These are phyloP conservation scores for Mallotus japonicus DNA, from an alignment of 441 rosid species.

Conservation along the genomic window DNA sequence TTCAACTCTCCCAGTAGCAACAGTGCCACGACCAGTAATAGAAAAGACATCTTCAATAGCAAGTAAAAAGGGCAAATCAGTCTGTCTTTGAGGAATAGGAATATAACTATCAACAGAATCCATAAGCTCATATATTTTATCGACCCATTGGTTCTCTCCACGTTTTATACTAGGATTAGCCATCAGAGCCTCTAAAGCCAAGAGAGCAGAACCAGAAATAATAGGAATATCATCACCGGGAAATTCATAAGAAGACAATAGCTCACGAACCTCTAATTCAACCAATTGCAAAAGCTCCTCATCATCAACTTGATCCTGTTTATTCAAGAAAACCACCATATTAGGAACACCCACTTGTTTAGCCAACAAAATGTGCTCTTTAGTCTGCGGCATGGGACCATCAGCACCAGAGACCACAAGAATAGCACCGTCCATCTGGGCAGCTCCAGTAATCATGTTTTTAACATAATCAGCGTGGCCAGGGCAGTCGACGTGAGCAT, in stretches of 20 bases:
- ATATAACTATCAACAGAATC: slow-evolving; percentile 88
- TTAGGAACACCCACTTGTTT: slow-evolving; percentile 93
- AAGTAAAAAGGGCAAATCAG: slow-evolving; percentile 86
- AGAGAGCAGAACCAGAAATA: slow-evolving; percentile 72
- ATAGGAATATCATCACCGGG: slow-evolving; percentile 88
- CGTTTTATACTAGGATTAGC: slow-evolving; percentile 66
- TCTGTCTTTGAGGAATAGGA: slow-evolving; percentile 84
- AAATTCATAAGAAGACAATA: slow-evolving; percentile 76
- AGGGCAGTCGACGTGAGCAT: slow-evolving; percentile 92
- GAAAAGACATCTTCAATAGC: slow-evolving; percentile 95
- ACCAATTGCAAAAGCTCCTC: slow-evolving; percentile 83
- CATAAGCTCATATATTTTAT: slow-evolving; percentile 92
- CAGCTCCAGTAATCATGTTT: slow-evolving; percentile 89
- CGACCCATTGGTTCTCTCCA: slow-evolving; percentile 89
- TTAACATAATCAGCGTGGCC: slow-evolving; percentile 94
- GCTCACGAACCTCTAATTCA: slow-evolving; percentile 93
- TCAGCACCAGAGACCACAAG: slow-evolving; percentile 87
- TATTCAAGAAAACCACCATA: slow-evolving; percentile 85
- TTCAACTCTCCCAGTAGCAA: slow-evolving; percentile 90
- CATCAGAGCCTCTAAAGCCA: slow-evolving; percentile 76
- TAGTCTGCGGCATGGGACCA: slow-evolving; percentile 92
- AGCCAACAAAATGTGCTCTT: slow-evolving; percentile 81
- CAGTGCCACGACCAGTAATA: slow-evolving; percentile 95
- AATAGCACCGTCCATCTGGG: slow-evolving; percentile 91
- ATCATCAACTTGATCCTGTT: slow-evolving; percentile 94